Conservation (phyloP, 148 eudicot species). For the Dianthus caryophyllus region DNA sequence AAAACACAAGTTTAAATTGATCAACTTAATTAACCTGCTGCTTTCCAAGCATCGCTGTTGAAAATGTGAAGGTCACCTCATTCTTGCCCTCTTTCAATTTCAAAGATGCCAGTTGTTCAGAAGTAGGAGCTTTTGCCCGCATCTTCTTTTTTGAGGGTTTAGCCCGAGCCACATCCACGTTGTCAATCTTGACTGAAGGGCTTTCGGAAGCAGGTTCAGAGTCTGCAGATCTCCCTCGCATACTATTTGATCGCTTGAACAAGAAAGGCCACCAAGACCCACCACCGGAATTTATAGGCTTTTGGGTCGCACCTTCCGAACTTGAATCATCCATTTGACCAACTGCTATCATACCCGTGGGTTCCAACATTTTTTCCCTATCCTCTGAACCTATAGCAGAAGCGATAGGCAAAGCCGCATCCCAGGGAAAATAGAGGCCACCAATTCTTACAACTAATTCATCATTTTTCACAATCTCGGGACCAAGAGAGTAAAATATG, state of each 20-base stretch:
- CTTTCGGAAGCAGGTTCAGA: conserved; percentile 24
- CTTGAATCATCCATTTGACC: conserved; percentile 31
- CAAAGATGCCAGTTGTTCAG: conserved; percentile 80
- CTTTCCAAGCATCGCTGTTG: conserved; percentile 70
- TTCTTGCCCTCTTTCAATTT: conserved; percentile 81
- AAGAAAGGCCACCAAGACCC: conserved; percentile 78
- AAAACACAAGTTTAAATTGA: not conserved
- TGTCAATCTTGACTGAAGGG: conserved; percentile 17
- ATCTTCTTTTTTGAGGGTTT: conserved; percentile 40
- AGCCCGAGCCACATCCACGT: conserved; percentile 23
- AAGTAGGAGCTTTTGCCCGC: conserved; percentile 57
- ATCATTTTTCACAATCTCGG: conserved; percentile 28
- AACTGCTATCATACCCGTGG: conserved; percentile 38
- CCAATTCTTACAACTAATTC: conserved; percentile 42
- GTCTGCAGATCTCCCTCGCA: conserved; percentile 27
- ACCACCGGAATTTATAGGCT: conserved; percentile 31
- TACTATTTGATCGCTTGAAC: conserved; percentile 47
- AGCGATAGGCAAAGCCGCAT: conserved; percentile 41
- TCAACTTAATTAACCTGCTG: conserved; percentile 50
- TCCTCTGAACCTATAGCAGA: conserved; percentile 33
- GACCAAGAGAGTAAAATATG: conserved; percentile 31
- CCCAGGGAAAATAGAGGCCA: conserved; percentile 48
- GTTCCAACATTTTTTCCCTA: conserved; percentile 30
- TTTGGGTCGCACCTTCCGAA: conserved; percentile 34
- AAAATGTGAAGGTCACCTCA: conserved; percentile 62